These are phyloP conservation scores for Naganishia antarctica DNA, from an alignment of 768 basidiomycete species.

Conservation along the genomic window DNA sequence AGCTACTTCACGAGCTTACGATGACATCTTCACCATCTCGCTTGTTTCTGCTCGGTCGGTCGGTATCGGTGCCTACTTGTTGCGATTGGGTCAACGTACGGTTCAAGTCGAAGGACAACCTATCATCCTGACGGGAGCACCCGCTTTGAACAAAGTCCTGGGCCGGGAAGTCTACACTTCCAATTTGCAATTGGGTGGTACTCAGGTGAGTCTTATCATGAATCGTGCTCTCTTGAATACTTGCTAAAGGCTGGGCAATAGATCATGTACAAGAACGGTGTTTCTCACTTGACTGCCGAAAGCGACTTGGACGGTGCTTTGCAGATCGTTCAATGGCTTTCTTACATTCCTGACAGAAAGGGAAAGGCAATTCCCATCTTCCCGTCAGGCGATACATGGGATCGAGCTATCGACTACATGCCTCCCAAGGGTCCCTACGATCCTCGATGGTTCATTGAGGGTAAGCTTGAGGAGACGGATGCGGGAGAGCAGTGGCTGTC, in stretches of 20 bases:
- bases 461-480: constrained; percentile 73
- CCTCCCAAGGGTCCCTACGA: constrained; percentile 95
- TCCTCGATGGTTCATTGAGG: constrained; percentile 95
- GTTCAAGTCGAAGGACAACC: constrained; percentile 99
- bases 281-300: constrained; percentile 88
- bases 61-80: constrained; percentile 97
- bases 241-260: constrained; percentile 1
- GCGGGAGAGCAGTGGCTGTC: constrained; percentile 63
- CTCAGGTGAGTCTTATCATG: constrained; percentile 56
- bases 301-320: constrained; percentile 94
- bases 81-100: constrained; percentile 92
- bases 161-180: constrained; percentile 99
- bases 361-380: constrained; percentile 71
- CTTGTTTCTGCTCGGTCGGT: constrained; percentile 97
- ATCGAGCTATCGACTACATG: constrained; percentile 80
- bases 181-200: constrained; percentile 95
- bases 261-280: constrained; percentile 99
- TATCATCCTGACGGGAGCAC: constrained; percentile 95
- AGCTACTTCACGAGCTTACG: constrained; percentile 95
- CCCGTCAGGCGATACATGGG: constrained; percentile 73
- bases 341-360: constrained; percentile 81
- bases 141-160: constrained; percentile 95
- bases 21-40: constrained; percentile 99
- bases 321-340: constrained; percentile 89
- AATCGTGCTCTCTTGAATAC: neutral